A percentile compares a stretch with the other conserved stretches of the same genome.
Conservation (phyloP, 2,329 filamentous ascomycete genomes). For the Chalaropsis thielavioides region DNA sequence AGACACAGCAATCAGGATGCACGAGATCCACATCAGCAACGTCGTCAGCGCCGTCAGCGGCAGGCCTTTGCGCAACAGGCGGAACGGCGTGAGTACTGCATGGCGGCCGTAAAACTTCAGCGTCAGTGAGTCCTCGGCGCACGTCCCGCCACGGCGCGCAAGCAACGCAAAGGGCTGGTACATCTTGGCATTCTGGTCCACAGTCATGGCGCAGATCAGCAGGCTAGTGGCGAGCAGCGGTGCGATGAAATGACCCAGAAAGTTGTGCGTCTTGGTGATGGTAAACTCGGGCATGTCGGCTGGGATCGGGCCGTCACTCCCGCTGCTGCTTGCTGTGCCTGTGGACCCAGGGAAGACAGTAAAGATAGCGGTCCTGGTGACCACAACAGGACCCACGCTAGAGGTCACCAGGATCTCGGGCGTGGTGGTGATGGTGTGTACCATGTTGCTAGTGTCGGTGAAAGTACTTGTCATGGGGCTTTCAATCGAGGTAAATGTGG, state of each 20-base stretch:
- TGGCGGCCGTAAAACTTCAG: slow-evolving; percentile 10
- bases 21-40: slow-evolving; percentile 3
- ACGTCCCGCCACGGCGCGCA: slow-evolving; percentile 1
- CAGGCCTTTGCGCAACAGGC: slow-evolving; percentile 3
- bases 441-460: not conserved
- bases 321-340: not conserved
- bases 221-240: slow-evolving; percentile 9
- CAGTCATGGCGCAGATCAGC: slow-evolving; percentile 3
- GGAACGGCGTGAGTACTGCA: slow-evolving; percentile 4
- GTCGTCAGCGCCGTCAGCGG: slow-evolving; percentile 12
- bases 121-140: slow-evolving; percentile 6
- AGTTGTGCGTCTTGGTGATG: slow-evolving; percentile 8
- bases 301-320: not conserved
- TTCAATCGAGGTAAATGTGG: not conserved
- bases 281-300: not conserved
- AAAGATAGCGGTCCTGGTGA: slow-evolving; percentile 7
- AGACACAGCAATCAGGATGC: slow-evolving; percentile 10
- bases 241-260: slow-evolving; percentile 10
- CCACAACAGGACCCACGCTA: not conserved
- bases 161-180: slow-evolving; percentile 13
- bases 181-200: slow-evolving; percentile 15
- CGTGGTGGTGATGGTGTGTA: not conserved
- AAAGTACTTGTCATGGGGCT: not conserved
- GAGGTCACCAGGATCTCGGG: not conserved
- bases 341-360: not conserved